Evolutionary conservation across 108 stramenopile genomes (phyloP).

Genomic region (Schizochytrium sp.): DNA sequence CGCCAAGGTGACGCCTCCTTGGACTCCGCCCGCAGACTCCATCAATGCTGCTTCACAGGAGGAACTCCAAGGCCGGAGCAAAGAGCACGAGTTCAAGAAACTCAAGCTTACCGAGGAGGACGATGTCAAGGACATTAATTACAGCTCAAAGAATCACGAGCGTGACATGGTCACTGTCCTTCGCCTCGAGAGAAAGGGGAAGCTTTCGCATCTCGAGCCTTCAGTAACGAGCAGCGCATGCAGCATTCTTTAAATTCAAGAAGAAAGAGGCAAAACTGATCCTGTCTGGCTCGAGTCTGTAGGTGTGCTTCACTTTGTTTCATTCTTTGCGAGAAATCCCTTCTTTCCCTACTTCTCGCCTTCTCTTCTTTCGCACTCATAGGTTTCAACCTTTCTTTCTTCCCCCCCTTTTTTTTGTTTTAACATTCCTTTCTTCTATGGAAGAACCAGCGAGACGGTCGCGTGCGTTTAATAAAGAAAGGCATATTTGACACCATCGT

Average conservation of each 20-base stretch:
- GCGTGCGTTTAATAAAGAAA: too few relatives aligned
- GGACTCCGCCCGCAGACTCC: constrained; percentile 54
- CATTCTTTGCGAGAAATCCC: too few relatives aligned
- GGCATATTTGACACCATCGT: too few relatives aligned
- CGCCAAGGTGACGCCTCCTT: constrained; percentile 77
- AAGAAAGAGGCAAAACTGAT: background rate
- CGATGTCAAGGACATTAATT: background rate
- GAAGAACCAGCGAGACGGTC: too few relatives aligned
- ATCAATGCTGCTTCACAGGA: constrained; percentile 16
- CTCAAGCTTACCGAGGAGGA: constrained; percentile 7
- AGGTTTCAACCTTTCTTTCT: too few relatives aligned
- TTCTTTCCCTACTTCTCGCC: too few relatives aligned
- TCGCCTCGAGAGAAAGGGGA: background rate
- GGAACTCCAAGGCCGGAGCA: background rate
- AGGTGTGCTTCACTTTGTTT: too few relatives aligned
- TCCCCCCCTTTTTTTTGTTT: too few relatives aligned
- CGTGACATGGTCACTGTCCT: background rate
- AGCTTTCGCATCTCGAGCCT: background rate
- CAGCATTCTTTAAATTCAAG: background rate
- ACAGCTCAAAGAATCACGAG: background rate
- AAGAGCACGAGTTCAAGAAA: constrained; percentile 13
- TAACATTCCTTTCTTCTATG: too few relatives aligned
- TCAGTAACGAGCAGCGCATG: background rate
- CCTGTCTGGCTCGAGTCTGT: background rate
- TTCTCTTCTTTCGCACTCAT: too few relatives aligned